A percentile compares a stretch with the other conserved stretches of the same genome.
Evolutionary conservation across 352 stramenopile species (phyloP).

Genomic region (Globisporangium nagaii): DNA sequence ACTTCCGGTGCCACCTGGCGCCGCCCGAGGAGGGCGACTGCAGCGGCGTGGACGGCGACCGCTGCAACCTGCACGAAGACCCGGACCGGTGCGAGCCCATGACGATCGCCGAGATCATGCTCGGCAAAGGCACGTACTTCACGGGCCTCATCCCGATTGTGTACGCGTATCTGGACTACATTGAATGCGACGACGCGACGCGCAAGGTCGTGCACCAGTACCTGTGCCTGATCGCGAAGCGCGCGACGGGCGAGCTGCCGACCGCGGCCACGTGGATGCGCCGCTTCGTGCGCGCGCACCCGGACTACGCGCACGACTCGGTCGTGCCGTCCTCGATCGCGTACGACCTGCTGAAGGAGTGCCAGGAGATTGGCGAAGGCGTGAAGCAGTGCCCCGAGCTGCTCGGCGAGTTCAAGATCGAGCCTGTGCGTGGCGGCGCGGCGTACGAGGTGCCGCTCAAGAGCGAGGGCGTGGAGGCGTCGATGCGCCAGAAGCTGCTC

Average conservation of each 20-base stretch:
- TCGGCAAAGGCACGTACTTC: constrained; percentile 95
- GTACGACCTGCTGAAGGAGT: constrained; percentile 94
- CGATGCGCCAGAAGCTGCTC: constrained; percentile 66
- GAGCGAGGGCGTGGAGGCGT: constrained; percentile 71
- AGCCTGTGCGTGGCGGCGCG: constrained; percentile 85
- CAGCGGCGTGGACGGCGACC: constrained; percentile 9
- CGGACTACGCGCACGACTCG: constrained; percentile 95
- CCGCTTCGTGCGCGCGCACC: constrained; percentile 92
- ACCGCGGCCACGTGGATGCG: constrained; percentile 97
- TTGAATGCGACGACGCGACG: constrained; percentile 94
- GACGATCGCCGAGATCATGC: constrained; percentile 97
- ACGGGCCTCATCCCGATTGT: constrained; percentile 95
- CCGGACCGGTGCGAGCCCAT: constrained; percentile 89
- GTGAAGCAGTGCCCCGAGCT: constrained; percentile 89
- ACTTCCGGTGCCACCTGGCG: constrained; percentile 95
- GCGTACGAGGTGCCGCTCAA: constrained; percentile 93
- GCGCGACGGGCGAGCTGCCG: constrained; percentile 92
- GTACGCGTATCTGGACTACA: constrained; percentile 97
- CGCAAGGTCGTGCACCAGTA: constrained; percentile 65
- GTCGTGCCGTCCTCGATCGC: constrained; percentile 75
- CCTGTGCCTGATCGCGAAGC: constrained; percentile 91
- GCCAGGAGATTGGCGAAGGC: constrained; percentile 95
- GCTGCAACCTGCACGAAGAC: constrained; percentile 57
- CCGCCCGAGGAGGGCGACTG: constrained; percentile 77
- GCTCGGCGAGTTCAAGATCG: constrained; percentile 91